Evolutionary conservation across 2,329 filamentous ascomycete genomes (phyloP), one percentile per base, ranked within the genome.

Genomic region (Penicillium palitans): DNA sequence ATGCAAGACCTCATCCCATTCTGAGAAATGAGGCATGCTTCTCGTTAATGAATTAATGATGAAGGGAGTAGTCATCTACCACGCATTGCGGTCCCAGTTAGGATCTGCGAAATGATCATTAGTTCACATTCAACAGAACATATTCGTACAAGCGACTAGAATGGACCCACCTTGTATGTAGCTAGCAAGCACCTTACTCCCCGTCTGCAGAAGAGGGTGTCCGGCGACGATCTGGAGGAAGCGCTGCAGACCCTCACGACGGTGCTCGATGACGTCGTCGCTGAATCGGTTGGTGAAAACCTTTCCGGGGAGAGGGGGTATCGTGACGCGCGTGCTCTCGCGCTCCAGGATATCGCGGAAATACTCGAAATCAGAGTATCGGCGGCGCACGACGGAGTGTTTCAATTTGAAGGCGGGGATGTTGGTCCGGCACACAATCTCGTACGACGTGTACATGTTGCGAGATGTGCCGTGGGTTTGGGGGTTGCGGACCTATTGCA

Each of bases 331-430:
- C 58, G 93, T 93, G 69, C 87, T 90, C 80, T 99, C 95, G 68
- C 95, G 88, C 84, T 99, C 95, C 60, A 99, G 86, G 64, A 98
- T 96, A 77, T 99, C 95, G 73, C 95, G 90, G 78, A 99, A 99
- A 80, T 96, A 93, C 80, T 99, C 95, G 76, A 99, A 99, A 78
- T 99, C 95, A 57, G 90, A 95, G 82, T 99, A 99, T 52, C 95
- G 91, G 62, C 95, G 88, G 67, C 93, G 91, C 62, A 99, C 95
- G 67, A 87, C 86, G 64, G 88, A 92, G 74, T 90, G 86, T 66
- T 93, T 91, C 69, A 97, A 87, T 81, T 98, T 98, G 85, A 99
- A 99, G 69, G 95, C 93, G 58, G 95, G 95, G 73, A 99, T 99
- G 80, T 99, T 99, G 79, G 95, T 99, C 70, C 90, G 89, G 81